phyloP scores from a whole-genome alignment of 345 rosid species.

The Aquilaria yunnanensis region DNA sequence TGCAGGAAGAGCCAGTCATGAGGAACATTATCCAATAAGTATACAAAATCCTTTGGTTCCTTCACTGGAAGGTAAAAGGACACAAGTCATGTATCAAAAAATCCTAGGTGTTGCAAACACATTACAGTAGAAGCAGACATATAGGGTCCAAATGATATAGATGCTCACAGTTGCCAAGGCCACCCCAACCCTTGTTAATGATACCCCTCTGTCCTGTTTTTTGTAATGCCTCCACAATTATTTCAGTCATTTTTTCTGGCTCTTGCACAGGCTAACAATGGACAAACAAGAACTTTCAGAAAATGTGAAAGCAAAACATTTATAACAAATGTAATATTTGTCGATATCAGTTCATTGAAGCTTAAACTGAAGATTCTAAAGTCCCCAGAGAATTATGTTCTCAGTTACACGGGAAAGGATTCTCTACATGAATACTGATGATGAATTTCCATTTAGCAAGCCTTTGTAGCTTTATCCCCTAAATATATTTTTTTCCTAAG shows the following conservation, averaged over 20 bases:
- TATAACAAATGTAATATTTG: neutral
- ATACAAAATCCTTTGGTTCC: conserved; percentile 76
- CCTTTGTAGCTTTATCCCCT: too few relatives aligned
- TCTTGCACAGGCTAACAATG: conserved; percentile 56
- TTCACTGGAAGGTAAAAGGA: conserved; percentile 53
- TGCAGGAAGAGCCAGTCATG: conserved; percentile 97
- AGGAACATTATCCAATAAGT: conserved; percentile 86
- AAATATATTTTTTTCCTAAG: too few relatives aligned
- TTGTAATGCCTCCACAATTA: conserved; percentile 48
- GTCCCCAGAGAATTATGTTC: too few relatives aligned
- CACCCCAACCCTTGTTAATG: conserved; percentile 98
- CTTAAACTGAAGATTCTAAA: too few relatives aligned
- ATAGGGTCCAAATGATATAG: neutral
- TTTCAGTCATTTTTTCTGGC: conserved; percentile 58
- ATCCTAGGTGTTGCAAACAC: too few relatives aligned
- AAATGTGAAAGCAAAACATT: neutral
- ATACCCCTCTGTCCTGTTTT: conserved; percentile 58
- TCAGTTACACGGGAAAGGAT: too few relatives aligned
- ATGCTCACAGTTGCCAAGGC: conserved; percentile 58
- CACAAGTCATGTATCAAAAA: too few relatives aligned
- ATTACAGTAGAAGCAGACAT: neutral
- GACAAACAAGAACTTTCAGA: conserved; percentile 1
- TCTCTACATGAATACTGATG: too few relatives aligned
- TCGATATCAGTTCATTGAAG: neutral
- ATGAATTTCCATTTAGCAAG: too few relatives aligned